A percentile compares a stretch with the other conserved stretches of the same genome.
Conservation (phyloP, 257 asterid species). For the Solanum pinnatisectum region DNA sequence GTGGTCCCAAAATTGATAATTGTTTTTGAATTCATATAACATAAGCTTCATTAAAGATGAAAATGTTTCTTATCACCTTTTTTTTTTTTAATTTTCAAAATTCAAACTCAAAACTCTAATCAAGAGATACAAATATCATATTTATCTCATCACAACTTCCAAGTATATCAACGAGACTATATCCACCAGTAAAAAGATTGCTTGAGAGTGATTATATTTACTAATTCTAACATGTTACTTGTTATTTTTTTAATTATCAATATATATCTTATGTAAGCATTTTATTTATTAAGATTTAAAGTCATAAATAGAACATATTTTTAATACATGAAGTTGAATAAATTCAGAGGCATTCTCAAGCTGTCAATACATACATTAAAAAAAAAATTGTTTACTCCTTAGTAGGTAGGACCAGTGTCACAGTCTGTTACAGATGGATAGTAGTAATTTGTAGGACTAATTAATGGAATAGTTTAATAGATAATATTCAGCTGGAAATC, state of each 20-base stretch:
- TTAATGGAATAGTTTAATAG: not conserved
- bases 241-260: not conserved
- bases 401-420: not conserved
- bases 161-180: not conserved
- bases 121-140: not conserved
- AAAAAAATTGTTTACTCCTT: not conserved
- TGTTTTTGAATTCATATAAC: too few relatives aligned
- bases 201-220: not conserved
- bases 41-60: not conserved
- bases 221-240: not conserved
- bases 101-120: not conserved
- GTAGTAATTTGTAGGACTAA: not conserved
- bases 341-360: not conserved
- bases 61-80: not conserved
- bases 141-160: not conserved
- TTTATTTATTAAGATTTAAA: too few relatives aligned
- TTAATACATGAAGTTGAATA: not conserved
- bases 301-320: not conserved
- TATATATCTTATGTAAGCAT: not conserved
- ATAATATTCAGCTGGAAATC: not conserved
- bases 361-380: not conserved
- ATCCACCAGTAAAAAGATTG: not conserved
- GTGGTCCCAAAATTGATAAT: not conserved
- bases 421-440: slow-evolving; percentile 7
- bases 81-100: too few relatives aligned